Conservation (phyloP, 371 early-diverging fungal species). For the Apophysomyces sp. region DNA sequence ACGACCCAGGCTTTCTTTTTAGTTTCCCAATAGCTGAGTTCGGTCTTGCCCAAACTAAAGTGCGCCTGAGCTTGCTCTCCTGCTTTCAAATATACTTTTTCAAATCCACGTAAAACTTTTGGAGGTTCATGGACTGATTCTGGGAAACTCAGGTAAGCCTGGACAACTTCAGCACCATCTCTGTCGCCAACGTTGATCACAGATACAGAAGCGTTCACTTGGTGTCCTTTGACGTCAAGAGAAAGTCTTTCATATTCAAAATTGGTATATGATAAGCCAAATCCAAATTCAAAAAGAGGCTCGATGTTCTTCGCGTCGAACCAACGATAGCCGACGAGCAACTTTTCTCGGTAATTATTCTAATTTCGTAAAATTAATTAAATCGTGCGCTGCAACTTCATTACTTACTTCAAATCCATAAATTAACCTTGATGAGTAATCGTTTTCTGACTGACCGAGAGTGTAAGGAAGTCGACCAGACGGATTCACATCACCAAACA, state of each 20-base stretch:
- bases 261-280: constrained; percentile 56
- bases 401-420: constrained; percentile 1
- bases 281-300: constrained; percentile 54
- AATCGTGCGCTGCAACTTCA: not conserved
- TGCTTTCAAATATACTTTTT: constrained; percentile 27
- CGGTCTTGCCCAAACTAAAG: constrained; percentile 19
- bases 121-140: constrained; percentile 30
- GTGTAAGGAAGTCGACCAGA: constrained; percentile 55
- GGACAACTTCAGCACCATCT: constrained; percentile 53
- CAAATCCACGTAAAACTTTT: constrained; percentile 45
- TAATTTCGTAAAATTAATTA: not conserved
- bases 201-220: constrained; percentile 20
- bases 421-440: constrained; percentile 29
- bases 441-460: constrained; percentile 24
- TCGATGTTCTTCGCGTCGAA: constrained; percentile 41
- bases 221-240: constrained; percentile 3
- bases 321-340: constrained; percentile 49
- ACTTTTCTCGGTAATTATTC: constrained; percentile 48
- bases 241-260: constrained; percentile 39
- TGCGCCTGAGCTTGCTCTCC: constrained; percentile 17
- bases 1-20: constrained; percentile 25
- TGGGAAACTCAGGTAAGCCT: constrained; percentile 48
- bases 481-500: constrained; percentile 59
- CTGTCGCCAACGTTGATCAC: constrained; percentile 42
- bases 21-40: constrained; percentile 39